Evolutionary conservation across 441 rosid genomes (phyloP).

Genomic region (Raphanus hybrid): DNA sequence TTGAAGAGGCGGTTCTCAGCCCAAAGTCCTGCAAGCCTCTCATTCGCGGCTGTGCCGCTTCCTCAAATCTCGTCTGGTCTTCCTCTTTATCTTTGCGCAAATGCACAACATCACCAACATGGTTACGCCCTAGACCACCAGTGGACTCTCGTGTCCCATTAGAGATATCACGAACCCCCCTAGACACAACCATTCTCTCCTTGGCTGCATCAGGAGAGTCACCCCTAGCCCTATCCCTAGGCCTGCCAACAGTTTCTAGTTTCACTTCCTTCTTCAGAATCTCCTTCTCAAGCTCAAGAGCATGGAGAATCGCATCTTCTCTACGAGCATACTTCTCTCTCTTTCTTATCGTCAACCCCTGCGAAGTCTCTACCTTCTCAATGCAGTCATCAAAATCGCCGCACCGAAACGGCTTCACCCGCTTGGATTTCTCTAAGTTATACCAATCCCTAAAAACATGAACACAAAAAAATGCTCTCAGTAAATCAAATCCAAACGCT

Average conservation of each 20-base stretch:
- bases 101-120: constrained; percentile 34
- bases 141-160: constrained; percentile 41
- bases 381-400: constrained; percentile 98
- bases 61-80: constrained; percentile 52
- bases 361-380: constrained; percentile 84
- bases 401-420: constrained; percentile 96
- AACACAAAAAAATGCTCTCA: constrained; percentile 14
- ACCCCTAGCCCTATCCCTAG: constrained; percentile 38
- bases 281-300: constrained; percentile 95
- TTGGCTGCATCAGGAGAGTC: constrained; percentile 50
- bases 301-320: constrained; percentile 99
- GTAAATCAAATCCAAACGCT: neutral
- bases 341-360: constrained; percentile 82
- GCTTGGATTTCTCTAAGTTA: constrained; percentile 97
- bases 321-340: constrained; percentile 99
- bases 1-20: constrained; percentile 58
- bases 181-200: constrained; percentile 50
- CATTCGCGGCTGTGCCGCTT: constrained; percentile 73
- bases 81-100: constrained; percentile 54
- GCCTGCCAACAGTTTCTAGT: constrained; percentile 41
- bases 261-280: constrained; percentile 62
- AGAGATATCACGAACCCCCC: constrained; percentile 49
- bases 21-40: constrained; percentile 92
- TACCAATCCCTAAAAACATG: constrained; percentile 86
- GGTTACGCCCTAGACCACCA: constrained; percentile 21